Base-by-base conservation (phyloP, 768 basidiomycete species). In the Trametopsis cervina region DNA sequence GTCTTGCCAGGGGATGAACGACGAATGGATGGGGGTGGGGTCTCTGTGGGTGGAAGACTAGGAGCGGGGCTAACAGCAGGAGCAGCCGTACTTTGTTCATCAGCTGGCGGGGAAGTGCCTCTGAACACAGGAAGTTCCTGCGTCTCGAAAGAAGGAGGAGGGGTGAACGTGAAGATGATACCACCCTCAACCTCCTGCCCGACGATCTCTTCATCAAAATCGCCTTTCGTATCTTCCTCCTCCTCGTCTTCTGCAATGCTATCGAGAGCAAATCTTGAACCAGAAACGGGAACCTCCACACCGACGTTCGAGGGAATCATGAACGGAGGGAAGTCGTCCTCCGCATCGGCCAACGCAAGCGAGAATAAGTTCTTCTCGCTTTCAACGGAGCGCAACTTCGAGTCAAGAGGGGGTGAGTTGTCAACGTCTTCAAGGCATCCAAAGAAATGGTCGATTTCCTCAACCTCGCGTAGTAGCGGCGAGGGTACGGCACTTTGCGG, bases 381-480 rank as follows among this genome's bases (percentile, higher is more conserved):
- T 61, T 84, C 83, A 40, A 61, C 51, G 1, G 57, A 51, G 65
- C 67, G 59, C 69, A 75, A 36, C 65, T 58, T 53, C 24, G 53
- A 70, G 66, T 39, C 69, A 68, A 41, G 59, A 61, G 59, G 68
- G 4, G 80, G 79, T 0, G 75, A 69, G 36, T 74, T 71, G 54
- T 77, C 75, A 33, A 78, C 66, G 44, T 68, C 70, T 40, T 74
- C 75, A 52, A 77, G 57, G 47, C 86, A 90, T 37, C 77, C 81
- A 56, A 90, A 90, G 73, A 90, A 90, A 26, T 71, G 74, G 60
- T 90, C 88, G 7, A 85, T 69, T n/a, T 81, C 76, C 17, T 77
- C 72, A 4, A 57, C 45, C 56, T 54, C 39, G 60, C 63, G 62
- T 1, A 65, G 51, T 10, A 46, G 24, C 3, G 37, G 37, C 2